These are phyloP conservation scores for Miamiensis avidus DNA, from an alignment of 169 alveolate species.

Conservation along the genomic window DNA sequence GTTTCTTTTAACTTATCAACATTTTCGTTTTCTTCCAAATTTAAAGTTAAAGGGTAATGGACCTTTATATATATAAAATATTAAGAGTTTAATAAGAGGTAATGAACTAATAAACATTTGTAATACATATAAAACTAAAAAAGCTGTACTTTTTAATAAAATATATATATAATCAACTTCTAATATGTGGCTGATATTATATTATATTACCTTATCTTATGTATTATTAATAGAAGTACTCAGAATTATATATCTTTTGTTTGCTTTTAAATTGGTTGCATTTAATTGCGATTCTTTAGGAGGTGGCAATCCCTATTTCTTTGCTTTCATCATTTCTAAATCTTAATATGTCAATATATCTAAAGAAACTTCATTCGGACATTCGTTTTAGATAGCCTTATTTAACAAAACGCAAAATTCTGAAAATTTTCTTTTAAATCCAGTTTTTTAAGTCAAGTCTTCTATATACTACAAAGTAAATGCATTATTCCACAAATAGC, in stretches of 20 bases:
- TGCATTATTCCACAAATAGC: conserved; percentile 7
- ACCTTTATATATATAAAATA: conserved; percentile 29
- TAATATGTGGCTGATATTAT: no score
- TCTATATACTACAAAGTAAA: conserved; percentile 13
- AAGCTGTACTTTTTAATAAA: no score
- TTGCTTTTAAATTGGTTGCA: not conserved
- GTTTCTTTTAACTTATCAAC: conserved; percentile 1
- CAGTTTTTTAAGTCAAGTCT: conserved; percentile 24
- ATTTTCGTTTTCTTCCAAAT: conserved; percentile 41
- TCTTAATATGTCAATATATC: conserved; percentile 67
- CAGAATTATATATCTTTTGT: not conserved
- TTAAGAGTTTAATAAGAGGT: no score
- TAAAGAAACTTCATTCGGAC: conserved; percentile 39
- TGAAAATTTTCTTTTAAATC: not conserved
- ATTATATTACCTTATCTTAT: not conserved
- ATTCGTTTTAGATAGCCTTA: not conserved
- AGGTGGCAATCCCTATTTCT: not conserved
- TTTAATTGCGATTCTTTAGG: not conserved
- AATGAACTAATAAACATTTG: no score
- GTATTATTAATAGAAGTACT: not conserved
- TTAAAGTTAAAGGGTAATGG: conserved; percentile 73
- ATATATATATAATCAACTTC: no score
- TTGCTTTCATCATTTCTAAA: conserved; percentile 44
- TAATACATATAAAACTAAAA: no score
- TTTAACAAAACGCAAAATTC: conserved; percentile 2